Evolutionary conservation across 352 stramenopile genomes (phyloP), one percentile per base, ranked within the genome.

Genomic region (Lagenidium sp.): DNA sequence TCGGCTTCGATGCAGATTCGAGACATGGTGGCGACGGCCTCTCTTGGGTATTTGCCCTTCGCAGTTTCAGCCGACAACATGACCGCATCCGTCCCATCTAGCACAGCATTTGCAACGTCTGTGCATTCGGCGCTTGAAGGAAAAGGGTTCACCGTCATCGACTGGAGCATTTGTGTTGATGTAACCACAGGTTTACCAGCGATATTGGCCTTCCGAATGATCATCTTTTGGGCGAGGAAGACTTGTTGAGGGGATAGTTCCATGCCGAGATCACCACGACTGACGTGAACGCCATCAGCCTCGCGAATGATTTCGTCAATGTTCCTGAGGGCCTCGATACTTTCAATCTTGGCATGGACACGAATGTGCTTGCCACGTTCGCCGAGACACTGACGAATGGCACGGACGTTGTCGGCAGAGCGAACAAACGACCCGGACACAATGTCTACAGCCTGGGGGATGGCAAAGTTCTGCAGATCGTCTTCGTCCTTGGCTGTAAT

Each of bases 11-110:
- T 63, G 40, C 82, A 95, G 38, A 97, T 97, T 26, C 76, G 75
- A 8, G 85, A 67, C 94, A 98, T 98, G 1, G 97, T 99, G 48
- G 71, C 62, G 8, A 99, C 95, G 20, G 97, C 88, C 42, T 96
- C 79, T 8, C 81, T 65, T 13, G 97, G 96, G 62, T 99, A 98
- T 54, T 98, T 83, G 31, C 97, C 97, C 47, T 98, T 98, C 22
- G 97, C 97, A 2, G 96, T 99, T 78, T 99, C 97, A 23, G 94
- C 97, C 18, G 93, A 99, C 20, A 99, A 59, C 97, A 99, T 99
- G 50, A 99, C 89, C n/a, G 81, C 89, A 68, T 99, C 97, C 11
- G 96, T 98, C 39, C 96, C 96, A 57, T 99, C 97, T 7, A 99
- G 63, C 26, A 99, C 96, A 25, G 97, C 96, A 57, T 99, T 99